phyloP scores from a whole-genome alignment of 106 monocot genomes.

The Acorus gramineus region DNA sequence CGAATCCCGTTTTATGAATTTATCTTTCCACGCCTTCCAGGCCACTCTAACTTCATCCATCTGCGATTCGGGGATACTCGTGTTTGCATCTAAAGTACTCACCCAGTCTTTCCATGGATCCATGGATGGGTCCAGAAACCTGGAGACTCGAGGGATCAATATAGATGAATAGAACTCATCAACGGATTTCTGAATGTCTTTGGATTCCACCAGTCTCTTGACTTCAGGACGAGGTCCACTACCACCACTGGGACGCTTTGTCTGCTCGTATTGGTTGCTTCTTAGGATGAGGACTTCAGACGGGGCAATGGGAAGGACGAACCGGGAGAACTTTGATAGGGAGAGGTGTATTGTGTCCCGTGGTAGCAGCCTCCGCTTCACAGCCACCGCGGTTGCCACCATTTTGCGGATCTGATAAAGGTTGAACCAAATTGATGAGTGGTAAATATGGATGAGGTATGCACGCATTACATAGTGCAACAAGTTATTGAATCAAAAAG shows the following conservation, averaged over 20 bases:
- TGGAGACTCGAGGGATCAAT: constrained; percentile 52
- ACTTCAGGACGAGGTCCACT: constrained; percentile 44
- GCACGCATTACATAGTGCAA: no score
- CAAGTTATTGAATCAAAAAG: no score
- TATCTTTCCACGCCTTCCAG: constrained; percentile 51
- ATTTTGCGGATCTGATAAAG: constrained; percentile 75
- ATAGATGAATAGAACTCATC: constrained; percentile 44
- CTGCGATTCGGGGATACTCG: constrained; percentile 49
- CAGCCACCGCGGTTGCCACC: constrained; percentile 90
- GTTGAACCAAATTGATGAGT: no score
- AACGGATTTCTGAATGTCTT: constrained; percentile 43
- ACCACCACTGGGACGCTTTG: constrained; percentile 37
- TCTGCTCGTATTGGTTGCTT: constrained; percentile 37
- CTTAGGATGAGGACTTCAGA: constrained; percentile 71
- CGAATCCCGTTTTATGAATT: neutral
- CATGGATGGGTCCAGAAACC: constrained; percentile 64
- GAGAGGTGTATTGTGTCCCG: constrained; percentile 60
- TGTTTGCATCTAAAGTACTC: constrained; percentile 48
- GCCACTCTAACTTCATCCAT: constrained; percentile 60
- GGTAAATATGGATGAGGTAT: no score
- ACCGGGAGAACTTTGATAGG: constrained; percentile 66
- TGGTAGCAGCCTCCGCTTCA: constrained; percentile 68
- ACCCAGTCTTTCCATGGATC: constrained; percentile 77
- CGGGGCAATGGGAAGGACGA: constrained; percentile 77
- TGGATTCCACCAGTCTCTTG: constrained; percentile 45